Percentiles rank a stretch among this genome's conserved stretches.
phyloP scores from a whole-genome alignment of 345 rosid genomes.

The Populus deltoides region DNA sequence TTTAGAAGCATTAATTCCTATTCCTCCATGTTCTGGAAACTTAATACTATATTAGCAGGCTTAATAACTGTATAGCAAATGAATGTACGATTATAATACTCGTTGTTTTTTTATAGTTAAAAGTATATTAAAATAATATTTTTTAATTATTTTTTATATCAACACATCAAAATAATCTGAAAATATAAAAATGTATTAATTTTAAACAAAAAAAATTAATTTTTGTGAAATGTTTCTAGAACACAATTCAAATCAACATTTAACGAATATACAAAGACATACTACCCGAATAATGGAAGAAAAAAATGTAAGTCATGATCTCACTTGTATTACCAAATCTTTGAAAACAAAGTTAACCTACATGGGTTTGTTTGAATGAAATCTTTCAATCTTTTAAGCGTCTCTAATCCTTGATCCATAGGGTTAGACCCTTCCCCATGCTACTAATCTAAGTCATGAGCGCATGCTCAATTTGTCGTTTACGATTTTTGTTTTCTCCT shows the following conservation, averaged over 20 bases:
- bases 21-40: not conserved
- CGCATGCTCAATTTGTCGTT: not conserved
- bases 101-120: no score
- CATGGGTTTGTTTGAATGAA: not conserved
- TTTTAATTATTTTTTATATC: no score
- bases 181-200: not conserved
- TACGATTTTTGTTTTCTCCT: not conserved
- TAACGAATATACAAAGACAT: not conserved
- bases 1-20: not conserved
- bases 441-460: not conserved
- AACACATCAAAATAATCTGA: rapidly evolving
- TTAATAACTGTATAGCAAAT: no score
- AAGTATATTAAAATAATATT: no score
- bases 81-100: rapidly evolving
- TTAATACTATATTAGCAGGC: no score
- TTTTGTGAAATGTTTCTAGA: no score
- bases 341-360: not conserved
- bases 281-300: not conserved
- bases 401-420: not conserved
- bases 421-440: not conserved
- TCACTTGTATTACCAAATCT: constrained; percentile 11
- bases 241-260: no score
- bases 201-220: no score
- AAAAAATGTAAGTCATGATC: not conserved
- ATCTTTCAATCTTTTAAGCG: not conserved